Base-by-base conservation (phyloP, 1,284 basidiomycete genomes). In the Leccinum pachyderme region DNA sequence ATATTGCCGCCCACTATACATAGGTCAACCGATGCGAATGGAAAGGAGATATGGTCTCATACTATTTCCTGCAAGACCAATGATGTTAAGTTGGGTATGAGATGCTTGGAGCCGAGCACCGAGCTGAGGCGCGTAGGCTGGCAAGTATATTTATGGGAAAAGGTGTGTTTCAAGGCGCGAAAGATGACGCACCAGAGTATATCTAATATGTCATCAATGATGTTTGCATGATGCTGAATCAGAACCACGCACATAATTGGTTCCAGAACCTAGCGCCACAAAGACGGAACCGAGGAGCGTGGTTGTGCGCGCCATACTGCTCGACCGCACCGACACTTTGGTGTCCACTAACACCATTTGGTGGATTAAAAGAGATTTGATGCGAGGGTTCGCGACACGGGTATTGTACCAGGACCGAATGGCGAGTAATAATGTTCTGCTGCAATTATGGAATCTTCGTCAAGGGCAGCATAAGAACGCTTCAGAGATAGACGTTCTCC, bases 121-220 rank as follows among this genome's bases (percentile, higher is more conserved):
- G 3, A 94, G 76, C 67, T 93, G 91, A 0, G 91, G 91, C 0
- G 86, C 84, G 67, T 93, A 94, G 2, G 88, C 91, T 87, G 65
- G 53, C 33, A 43, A 49, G 45, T 18, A 48, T 27, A 31, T 52
- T 55, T 32, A 48, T 55, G 24, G 8, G 12, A 50, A 24, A 4
- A 31, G n/a, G 9, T 27, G 54, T 18, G 1, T 18, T 7, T 5
- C n/a, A 1, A 7, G 27, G 33, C 12, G 43, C n/a, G 18, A 54
- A 32, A 32, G 32, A 50, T 25, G 32, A 51, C 62, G 15, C 33
- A 72, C 67, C 70, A 49, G 67, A 69, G 41, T 71, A 69, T 54
- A 70, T 59, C 70, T 69, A 15, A 24, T 46, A 5, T 4, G 24
- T n/a, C 1, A 11, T 69, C 37, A 65, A 35, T 9, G 8, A 25